Base-by-base conservation (phyloP, 2,329 filamentous ascomycete genomes). In the Ceratocystis papillata region DNA sequence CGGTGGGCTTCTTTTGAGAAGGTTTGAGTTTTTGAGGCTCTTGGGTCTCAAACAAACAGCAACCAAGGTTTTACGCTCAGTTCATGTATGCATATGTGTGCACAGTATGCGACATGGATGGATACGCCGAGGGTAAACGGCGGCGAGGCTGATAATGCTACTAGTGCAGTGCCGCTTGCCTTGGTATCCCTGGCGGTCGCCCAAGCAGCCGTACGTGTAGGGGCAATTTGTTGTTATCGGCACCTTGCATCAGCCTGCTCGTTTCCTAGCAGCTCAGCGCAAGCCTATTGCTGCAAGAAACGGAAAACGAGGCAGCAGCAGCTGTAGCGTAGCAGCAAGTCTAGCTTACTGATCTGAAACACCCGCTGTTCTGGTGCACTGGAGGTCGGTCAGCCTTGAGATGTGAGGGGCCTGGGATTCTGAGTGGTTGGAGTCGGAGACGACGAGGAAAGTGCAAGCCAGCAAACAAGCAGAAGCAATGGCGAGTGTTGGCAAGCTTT, bases 211-310 rank as follows among this genome's bases (percentile, higher is more conserved):
- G 10, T 41, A 50, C n/a, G n/a, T 8, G 48, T n/a, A 25, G n/a
- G 48, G 48, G n/a, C n/a, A 12, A n/a, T 53, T 25, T 10, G 48
- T 22, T 53, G n/a, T 53, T 53, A 7, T 53, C 48, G 48, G 48
- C 48, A 53, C 48, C 48, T 53, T 53, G 48, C 48, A 53, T 53
- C 48, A 53, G 48, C n/a, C 48, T 53, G n/a, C 48, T 20, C 7
- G n/a, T 20, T n/a, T n/a, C 15, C n/a, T 10, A 53, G n/a, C n/a
- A 25, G 25, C 50, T 25, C n/a, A 55, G 20, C 22, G 20, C 12
- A 25, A 25, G 20, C 50, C 25, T 15, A 10, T 17, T 55, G 25
- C 12, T 25, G 50, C 22, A 12, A 30, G 20, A 55, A 55, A 55
- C 3, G 8, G 20, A 8, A 25, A 17, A 28, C 10, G 20, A 25